phyloP scores from a whole-genome alignment of 805 yeast genomes.

The Candida patagonica region DNA sequence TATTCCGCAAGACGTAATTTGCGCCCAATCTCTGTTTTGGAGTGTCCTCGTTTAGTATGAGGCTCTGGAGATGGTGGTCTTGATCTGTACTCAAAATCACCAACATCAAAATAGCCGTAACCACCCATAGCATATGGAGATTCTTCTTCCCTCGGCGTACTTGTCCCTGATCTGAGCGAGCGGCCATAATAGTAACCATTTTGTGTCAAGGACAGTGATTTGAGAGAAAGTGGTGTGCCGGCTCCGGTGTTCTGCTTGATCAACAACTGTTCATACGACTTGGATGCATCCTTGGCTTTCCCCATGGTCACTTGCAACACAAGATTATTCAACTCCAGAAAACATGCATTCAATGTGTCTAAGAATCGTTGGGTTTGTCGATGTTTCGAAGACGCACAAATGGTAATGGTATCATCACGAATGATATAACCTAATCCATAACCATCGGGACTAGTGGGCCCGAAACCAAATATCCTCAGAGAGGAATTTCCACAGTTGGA shows the following conservation, averaged over 20 bases:
- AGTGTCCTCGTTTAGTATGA: conserved; percentile 31
- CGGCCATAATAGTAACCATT: conserved; percentile 4
- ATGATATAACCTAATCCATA: conserved; percentile 90
- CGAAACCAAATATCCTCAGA: conserved; percentile 77
- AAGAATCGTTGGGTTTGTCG: conserved; percentile 76
- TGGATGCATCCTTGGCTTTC: conserved; percentile 9
- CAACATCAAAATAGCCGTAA: conserved; percentile 76
- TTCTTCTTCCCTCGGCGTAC: conserved; percentile 10
- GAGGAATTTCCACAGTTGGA: conserved; percentile 93
- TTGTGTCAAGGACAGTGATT: not conserved
- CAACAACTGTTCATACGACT: conserved; percentile 15
- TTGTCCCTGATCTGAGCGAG: conserved; percentile 6
- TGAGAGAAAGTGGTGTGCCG: conserved; percentile 13
- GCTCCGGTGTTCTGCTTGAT: conserved; percentile 2
- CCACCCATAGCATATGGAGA: conserved; percentile 55
- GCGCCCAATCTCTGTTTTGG: conserved; percentile 51
- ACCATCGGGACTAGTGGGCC: conserved; percentile 85
- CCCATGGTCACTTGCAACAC: conserved; percentile 15
- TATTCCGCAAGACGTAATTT: conserved; percentile 57
- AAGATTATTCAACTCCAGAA: conserved; percentile 47
- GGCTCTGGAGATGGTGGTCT: conserved; percentile 55
- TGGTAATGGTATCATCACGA: conserved; percentile 65
- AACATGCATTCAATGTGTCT: conserved; percentile 56
- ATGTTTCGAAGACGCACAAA: conserved; percentile 80
- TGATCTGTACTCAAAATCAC: conserved; percentile 53